Base-by-base conservation (phyloP, 352 stramenopile species). In the Globisporangium polare region DNA sequence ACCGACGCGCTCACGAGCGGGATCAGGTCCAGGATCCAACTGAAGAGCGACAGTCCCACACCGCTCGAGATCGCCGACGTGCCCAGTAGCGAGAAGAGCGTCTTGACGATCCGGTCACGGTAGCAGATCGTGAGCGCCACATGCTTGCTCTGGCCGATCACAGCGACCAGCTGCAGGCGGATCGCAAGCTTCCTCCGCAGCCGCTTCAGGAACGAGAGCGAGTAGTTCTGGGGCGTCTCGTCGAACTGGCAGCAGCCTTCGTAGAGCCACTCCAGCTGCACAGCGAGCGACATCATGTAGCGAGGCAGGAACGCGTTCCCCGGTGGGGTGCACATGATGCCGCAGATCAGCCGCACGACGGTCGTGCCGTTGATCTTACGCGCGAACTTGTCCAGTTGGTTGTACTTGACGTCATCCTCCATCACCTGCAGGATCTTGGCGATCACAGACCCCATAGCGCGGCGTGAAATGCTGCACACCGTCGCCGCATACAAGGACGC, bases 221-320 rank as follows among this genome's bases (percentile, higher is more conserved):
- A 63, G 42, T 31, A 47, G 20, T 6, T 17, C 41, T 63, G 29
- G 15, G n/a, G 55, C 13, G 71, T 59, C 20, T 73, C 66, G 52
- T 90, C 81, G 53, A 78, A 86, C 10, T 80, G 64, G 5, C 60
- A 69, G 62, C 80, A 89, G 5, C 73, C 80, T 29, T 90, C 78
- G 31, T 84, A 87, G 0, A 95, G 66, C 68, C 65, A 87, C 62
- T 94, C 86, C 9, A 94, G 58, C 58, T 95, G 86, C 39, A 67
- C 62, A 9, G 81, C 82, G n/a, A 95, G 58, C 7, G 86, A 95
- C 78, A 92, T 92, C 75, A 95, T 89, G 73, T 92, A 94, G n/a
- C 82, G 78, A 15, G 83, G 84, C 51, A 95, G 62, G 64, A 94
- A 92, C 3, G 83, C 77, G 5, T 79, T 78, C 9, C 81, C 86